These are phyloP conservation scores for Aspergillus wentii DNA, from an alignment of 495 filamentous ascomycete genomes.

Conservation along the genomic window DNA sequence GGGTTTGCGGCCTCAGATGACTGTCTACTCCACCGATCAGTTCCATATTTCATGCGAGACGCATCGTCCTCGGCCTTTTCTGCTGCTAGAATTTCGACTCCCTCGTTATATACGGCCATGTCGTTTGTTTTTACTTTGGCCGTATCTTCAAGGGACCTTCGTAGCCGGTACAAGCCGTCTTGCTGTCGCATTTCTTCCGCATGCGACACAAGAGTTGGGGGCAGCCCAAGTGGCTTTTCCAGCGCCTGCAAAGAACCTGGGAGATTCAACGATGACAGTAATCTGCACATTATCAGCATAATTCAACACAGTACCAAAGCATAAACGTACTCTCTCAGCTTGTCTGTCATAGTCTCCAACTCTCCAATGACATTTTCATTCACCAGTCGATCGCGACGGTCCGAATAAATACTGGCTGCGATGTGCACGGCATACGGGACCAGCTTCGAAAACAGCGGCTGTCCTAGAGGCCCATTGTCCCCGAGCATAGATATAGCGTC, in stretches of 20 bases:
- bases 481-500: constrained; percentile 75
- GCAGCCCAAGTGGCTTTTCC: constrained; percentile 92
- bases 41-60: constrained; percentile 75
- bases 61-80: constrained; percentile 81
- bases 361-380: constrained; percentile 82
- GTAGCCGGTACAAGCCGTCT: constrained; percentile 70
- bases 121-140: constrained; percentile 78
- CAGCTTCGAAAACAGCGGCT: constrained; percentile 81
- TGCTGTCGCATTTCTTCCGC: constrained; percentile 95
- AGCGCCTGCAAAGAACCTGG: constrained; percentile 91
- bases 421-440: constrained; percentile 96
- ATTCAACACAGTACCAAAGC: background rate
- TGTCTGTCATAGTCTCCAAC: constrained; percentile 74
- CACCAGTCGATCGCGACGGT: constrained; percentile 81
- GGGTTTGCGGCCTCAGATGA: constrained; percentile 63
- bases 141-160: constrained; percentile 76
- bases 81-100: constrained; percentile 64
- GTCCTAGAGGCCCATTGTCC: constrained; percentile 73
- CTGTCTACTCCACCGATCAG: constrained; percentile 74
- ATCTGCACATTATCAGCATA: constrained; percentile 28
- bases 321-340: constrained; percentile 60
- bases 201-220: constrained; percentile 75
- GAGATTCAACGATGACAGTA: constrained; percentile 78
- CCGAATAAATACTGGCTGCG: constrained; percentile 91
- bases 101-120: constrained; percentile 71